Evolutionary conservation across 208 protist species (phyloP), one percentile per base, ranked within the genome.

Genomic region (Wallacemonas sp.): DNA sequence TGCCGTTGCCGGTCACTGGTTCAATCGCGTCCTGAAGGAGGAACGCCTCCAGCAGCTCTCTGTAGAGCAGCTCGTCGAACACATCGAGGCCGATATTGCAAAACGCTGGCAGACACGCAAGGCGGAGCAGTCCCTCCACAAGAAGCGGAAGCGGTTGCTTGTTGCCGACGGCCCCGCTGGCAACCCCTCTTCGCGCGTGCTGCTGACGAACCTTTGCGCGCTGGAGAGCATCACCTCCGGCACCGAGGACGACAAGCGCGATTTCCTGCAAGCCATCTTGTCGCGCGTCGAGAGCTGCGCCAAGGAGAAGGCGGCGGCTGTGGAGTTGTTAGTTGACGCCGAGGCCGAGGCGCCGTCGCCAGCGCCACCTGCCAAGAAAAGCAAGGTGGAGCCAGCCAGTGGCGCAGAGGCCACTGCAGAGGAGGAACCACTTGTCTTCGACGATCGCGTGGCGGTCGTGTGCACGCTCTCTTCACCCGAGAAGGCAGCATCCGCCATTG

Each of bases 1-100:
- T 26, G 19, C 78, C 1, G 83, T 94, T 19, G 70, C 83, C 1
- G 65, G 74, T 24, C 88, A 88, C 61, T 94, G 85, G 83, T 86
- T 88, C 39, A 90, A 86, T 41, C 88, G 88, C 24, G 81, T 94
- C 6, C 65, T 94, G 9, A 92, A 92, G 68, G 82, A 92, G 47
- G 32, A 72, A 1, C 0, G 63, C 0, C 71, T 94, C 65, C 88
- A 94, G 70, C 74, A 87, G 32, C 66, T 86, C 33, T 52, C 68
- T 17, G 74, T 90, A 27, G 70, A 67, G 33, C 72, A 86, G 5
- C 78, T 94, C 41, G 67, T 94, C 1, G 47, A 69, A 19, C 65
- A 66, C 23, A 94, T 94, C 39, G 70, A 74, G 12, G 46, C 76
- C 8, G 85, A 92, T 65, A 90, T 94, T 54, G 77, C 78, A 5